A percentile compares a stretch with the other conserved stretches of the same genome.
Conservation (phyloP, 495 filamentous ascomycete genomes). For the Pseudoneurospora amorphoporcata region DNA sequence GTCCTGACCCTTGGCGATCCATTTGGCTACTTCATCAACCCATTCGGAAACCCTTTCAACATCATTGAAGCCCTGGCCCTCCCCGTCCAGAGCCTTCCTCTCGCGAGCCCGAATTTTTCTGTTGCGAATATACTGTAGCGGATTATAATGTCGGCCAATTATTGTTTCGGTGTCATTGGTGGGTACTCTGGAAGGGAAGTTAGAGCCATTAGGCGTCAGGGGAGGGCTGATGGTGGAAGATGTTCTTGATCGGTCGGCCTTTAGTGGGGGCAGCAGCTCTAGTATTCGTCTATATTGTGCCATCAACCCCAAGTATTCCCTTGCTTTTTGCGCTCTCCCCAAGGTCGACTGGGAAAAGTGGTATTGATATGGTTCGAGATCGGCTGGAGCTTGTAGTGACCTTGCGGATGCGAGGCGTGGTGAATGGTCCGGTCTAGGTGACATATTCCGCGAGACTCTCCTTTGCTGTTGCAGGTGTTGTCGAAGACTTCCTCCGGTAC, state of each 20-base stretch:
- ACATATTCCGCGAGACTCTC: slow-evolving; percentile 45
- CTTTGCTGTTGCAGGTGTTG: slow-evolving; percentile 59
- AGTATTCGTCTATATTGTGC: slow-evolving; percentile 71
- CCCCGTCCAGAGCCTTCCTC: slow-evolving; percentile 56
- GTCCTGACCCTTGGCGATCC: slow-evolving; percentile 26
- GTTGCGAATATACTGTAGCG: slow-evolving; percentile 79
- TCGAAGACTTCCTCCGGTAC: slow-evolving; percentile 44
- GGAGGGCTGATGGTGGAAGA: slow-evolving; percentile 21
- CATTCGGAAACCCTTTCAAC: slow-evolving; percentile 57
- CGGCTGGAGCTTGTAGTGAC: slow-evolving; percentile 35
- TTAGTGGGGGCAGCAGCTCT: slow-evolving; percentile 61
- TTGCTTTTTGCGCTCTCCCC: slow-evolving; percentile 67
- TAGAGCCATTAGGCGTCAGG: slow-evolving; percentile 19
- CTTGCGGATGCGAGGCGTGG: slow-evolving; percentile 24
- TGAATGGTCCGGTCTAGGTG: slow-evolving; percentile 41
- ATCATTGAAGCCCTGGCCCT: slow-evolving; percentile 68
- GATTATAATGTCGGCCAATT: slow-evolving; percentile 65
- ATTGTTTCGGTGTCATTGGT: slow-evolving; percentile 9
- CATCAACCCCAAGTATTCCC: slow-evolving; percentile 66
- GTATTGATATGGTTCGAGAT: slow-evolving; percentile 38
- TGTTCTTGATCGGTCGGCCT: slow-evolving; percentile 27
- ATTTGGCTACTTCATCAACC: slow-evolving; percentile 57
- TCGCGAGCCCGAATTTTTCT: slow-evolving; percentile 68
- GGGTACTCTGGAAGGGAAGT: slow-evolving; percentile 3
- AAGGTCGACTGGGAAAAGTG: slow-evolving; percentile 71